phyloP scores from a whole-genome alignment of 345 rosid genomes.

The Iberis pinnata region DNA sequence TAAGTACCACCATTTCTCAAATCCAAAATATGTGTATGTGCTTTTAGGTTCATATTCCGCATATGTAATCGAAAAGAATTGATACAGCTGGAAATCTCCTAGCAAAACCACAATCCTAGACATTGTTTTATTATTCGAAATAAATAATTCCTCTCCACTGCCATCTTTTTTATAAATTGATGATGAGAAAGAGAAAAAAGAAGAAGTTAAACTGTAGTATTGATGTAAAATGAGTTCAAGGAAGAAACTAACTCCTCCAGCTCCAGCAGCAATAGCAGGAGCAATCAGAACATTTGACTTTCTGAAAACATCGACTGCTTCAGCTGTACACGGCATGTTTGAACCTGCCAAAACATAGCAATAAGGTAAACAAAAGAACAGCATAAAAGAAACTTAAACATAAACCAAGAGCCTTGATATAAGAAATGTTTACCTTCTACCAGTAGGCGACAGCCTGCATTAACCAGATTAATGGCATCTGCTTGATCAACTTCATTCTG shows the following conservation, averaged over 20 bases:
- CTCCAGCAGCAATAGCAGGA: slow-evolving; percentile 98
- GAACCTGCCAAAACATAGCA: slow-evolving; percentile 62
- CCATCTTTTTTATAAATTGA: slow-evolving; percentile 7
- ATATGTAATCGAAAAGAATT: not conserved
- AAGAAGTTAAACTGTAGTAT: not conserved
- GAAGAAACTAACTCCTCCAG: slow-evolving; percentile 79
- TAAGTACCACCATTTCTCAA: not conserved
- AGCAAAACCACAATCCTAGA: no score
- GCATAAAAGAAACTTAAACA: not conserved
- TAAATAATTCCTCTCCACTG: not conserved
- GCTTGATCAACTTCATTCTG: slow-evolving; percentile 95
- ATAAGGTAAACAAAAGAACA: no score
- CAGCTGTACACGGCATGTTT: slow-evolving; percentile 94
- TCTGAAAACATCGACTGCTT: slow-evolving; percentile 81
- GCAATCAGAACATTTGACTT: slow-evolving; percentile 84
- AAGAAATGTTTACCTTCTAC: slow-evolving; percentile 66
- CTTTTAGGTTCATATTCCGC: not conserved
- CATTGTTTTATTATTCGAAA: no score
- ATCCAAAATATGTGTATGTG: not conserved
- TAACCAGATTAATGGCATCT: slow-evolving; percentile 87
- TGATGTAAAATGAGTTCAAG: slow-evolving; percentile 2
- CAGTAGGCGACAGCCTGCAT: slow-evolving; percentile 77
- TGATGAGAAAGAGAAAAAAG: not conserved
- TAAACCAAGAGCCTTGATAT: slow-evolving; percentile 12
- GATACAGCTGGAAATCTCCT: no score